Evolutionary conservation across 805 yeast genomes (phyloP).

Genomic region (Barnettozyma populi): DNA sequence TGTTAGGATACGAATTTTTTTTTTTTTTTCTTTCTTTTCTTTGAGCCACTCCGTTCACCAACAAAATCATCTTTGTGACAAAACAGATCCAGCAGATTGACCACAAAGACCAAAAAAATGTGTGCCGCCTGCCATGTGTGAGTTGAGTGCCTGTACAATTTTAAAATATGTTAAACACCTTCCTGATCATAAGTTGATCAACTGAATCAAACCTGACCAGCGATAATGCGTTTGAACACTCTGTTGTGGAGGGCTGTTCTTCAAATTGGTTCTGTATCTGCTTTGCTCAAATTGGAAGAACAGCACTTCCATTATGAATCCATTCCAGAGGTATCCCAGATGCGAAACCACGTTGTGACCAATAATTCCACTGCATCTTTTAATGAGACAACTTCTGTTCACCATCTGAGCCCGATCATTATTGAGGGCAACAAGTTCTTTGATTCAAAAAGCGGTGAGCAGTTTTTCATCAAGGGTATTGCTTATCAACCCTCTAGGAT

Average conservation of each 20-base stretch:
- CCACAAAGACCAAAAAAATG: not conserved
- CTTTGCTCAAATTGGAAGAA: not conserved
- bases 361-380: not conserved
- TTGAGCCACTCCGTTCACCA: no score
- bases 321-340: not conserved
- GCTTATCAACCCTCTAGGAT: slow-evolving; percentile 70
- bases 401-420: slow-evolving; percentile 40
- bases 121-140: not conserved
- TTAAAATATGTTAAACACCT: not conserved
- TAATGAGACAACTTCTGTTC: not conserved
- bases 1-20: no score
- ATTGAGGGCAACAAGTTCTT: slow-evolving; percentile 74
- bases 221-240: not conserved
- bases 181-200: not conserved
- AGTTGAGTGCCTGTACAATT: not conserved
- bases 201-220: not conserved
- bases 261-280: not conserved
- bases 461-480: slow-evolving; percentile 82
- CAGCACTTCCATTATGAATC: not conserved
- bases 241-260: not conserved
- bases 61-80: no score
- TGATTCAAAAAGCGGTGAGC: slow-evolving; percentile 63
- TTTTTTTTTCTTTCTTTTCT: no score
- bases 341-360: not conserved
- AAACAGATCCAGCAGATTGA: no score